Evolutionary conservation across 768 basidiomycete genomes (phyloP), one percentile per base, ranked within the genome.

Genomic region (Agaricus subrufescens): DNA sequence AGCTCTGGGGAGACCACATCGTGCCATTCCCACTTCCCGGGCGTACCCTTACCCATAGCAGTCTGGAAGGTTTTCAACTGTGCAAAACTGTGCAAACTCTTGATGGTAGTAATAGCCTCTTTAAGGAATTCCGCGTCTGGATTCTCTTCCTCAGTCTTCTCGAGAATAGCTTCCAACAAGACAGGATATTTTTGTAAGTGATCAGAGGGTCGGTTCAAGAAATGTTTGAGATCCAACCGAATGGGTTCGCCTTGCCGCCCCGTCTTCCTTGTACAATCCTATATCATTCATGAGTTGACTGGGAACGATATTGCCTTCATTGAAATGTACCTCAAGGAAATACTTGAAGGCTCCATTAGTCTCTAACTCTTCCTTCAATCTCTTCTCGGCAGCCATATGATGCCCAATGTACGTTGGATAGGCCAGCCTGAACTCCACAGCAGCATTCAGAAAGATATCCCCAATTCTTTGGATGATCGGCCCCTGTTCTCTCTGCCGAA

Each of bases 171-270:
- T 58, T 94, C 89, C 1, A 98, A 75, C 3, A 93, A 75, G 0
- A 91, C 83, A 15, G 94, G 91, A 63, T 93, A 94, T 63, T 89
- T 87, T 65, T 91, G 87, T n/a, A 94, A 74, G 65, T 93, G 91
- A 60, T 91, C 89, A 0, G 86, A 81, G 1, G 91, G 91, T 25
- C 91, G 77, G 54, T 83, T 86, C 56, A 94, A 77, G 67, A 89
- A 56, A 46, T 87, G 84, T 65, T 89, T 90, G 55, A 93, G 77
- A 60, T 92, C 89, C 47, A 81, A 65, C 26, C 75, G 72, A 31
- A 73, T 62, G 1, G 71, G 63, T 23, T 76, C 76, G n/a, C 70
- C 73, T 31, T 67, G 65, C 9, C 75, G 70, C 4, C 71, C 66
- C 15, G 72, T 63, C 49, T 75, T 66, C 37, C 74, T 68, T 31